phyloP scores from a whole-genome alignment of 2,329 filamentous ascomycete genomes.

The Aspergillus sp. region DNA sequence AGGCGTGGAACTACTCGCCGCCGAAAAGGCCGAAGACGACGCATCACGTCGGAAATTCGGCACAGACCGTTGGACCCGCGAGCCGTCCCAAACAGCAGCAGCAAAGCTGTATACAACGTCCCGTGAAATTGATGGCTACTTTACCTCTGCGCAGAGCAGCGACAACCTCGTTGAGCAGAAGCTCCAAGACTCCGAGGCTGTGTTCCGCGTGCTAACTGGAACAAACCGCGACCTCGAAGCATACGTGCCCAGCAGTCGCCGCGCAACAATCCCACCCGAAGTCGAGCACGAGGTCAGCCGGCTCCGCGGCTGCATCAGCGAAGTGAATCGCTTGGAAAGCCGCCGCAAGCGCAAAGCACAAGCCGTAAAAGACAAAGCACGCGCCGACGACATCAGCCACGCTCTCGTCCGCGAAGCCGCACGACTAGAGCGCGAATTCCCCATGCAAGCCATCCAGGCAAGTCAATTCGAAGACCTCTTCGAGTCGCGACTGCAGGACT shows the following conservation, averaged over 20 bases:
- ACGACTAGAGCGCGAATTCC: conserved; percentile 82
- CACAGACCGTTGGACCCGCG: conserved; percentile 80
- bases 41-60: conserved; percentile 76
- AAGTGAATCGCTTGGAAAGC: conserved; percentile 81
- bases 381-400: conserved; percentile 84
- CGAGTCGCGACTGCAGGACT: conserved; percentile 77
- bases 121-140: conserved; percentile 82
- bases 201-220: conserved; percentile 76
- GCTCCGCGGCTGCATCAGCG: conserved; percentile 80
- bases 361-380: conserved; percentile 75
- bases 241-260: conserved; percentile 84
- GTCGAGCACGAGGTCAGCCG: conserved; percentile 79
- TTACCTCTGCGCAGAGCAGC: conserved; percentile 70
- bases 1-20: conserved; percentile 74
- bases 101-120: conserved; percentile 75
- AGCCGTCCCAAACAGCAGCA: conserved; percentile 70
- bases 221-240: conserved; percentile 81
- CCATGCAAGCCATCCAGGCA: conserved; percentile 80
- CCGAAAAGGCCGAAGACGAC: conserved; percentile 84
- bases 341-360: conserved; percentile 80
- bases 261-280: conserved; percentile 76
- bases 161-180: conserved; percentile 77
- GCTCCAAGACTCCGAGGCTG: conserved; percentile 73
- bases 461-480: conserved; percentile 93
- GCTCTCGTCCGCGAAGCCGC: conserved; percentile 83